These are phyloP conservation scores for Hymenoscyphus linearis DNA, from an alignment of 2,329 filamentous ascomycete species.

Conservation along the genomic window DNA sequence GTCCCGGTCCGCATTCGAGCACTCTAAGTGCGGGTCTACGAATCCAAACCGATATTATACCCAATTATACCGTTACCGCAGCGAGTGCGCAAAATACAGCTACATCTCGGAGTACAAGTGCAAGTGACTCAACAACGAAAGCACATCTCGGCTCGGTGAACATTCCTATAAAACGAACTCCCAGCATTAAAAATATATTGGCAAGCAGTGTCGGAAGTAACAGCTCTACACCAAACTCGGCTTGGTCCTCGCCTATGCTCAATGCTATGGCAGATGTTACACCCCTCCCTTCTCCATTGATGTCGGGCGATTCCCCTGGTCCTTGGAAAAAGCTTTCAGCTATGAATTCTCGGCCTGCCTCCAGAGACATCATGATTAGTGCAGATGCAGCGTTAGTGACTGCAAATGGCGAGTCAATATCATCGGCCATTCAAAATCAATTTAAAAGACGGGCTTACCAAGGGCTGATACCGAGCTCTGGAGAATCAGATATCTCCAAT, in stretches of 20 bases:
- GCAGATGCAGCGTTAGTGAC: constrained; percentile 46
- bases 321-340: constrained; percentile 53
- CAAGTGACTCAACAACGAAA: constrained; percentile 15
- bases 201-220: constrained; percentile 41
- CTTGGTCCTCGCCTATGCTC: constrained; percentile 67
- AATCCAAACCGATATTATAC: constrained; percentile 35
- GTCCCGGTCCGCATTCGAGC: constrained; percentile 16
- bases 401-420: constrained; percentile 47
- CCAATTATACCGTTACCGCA: constrained; percentile 24
- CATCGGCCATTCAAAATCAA: constrained; percentile 45
- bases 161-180: constrained; percentile 47
- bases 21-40: constrained; percentile 30
- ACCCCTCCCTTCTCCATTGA: constrained; percentile 70
- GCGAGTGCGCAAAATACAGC: constrained; percentile 17
- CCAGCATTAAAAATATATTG: constrained; percentile 53
- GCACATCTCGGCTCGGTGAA: constrained; percentile 13
- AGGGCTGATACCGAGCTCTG: constrained; percentile 33
- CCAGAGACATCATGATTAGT: constrained; percentile 39
- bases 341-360: constrained; percentile 38
- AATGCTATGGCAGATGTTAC: constrained; percentile 74
- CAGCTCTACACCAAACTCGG: constrained; percentile 56
- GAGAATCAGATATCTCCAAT: constrained; percentile 18
- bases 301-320: constrained; percentile 59
- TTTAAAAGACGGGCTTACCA: constrained; percentile 54
- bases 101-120: constrained; percentile 4